Base-by-base conservation (phyloP, 164 flowering plant species). In the Chimonanthus praecox region DNA sequence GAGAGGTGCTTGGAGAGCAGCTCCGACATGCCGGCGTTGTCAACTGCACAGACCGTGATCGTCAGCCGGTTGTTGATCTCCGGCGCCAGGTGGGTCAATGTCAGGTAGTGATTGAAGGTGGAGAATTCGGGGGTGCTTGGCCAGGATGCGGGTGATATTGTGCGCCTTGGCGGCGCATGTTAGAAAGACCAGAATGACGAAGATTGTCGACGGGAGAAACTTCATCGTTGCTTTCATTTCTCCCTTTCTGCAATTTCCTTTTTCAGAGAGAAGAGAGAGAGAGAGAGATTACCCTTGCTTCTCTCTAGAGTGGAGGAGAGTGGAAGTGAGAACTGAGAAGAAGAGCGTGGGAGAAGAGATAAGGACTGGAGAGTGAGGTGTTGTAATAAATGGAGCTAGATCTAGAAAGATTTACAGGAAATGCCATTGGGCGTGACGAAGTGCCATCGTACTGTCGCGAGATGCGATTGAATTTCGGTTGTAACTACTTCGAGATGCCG, bases 101-200 rank as follows among this genome's bases (percentile, higher is more conserved):
- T 72, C 16, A 92, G 90, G 20, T 88, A 84, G 74, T 92, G 88
- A 47, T 84, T 85, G 48, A 92, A 64, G 58, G 91, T 78, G 83
- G 48, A 78, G 64, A 89, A 13, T 50, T 85, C 85, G 0, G 92
- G 92, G 81, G 54, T 83, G 82, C 65, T 90, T 92, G 49, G 88
- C 91, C 10, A 92, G 89, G 65, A 92, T 91, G 47, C 75, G 75
- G 7, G 98, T 94, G 81, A 94, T 88, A 80, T 92, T 92, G 89
- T 89, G 94, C 10, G 90, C 96, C 2, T 78, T 45, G 70, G 87
- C 16, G 74, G 84, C 45, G 77, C 75, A 10, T 64, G 70, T n/a
- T 69, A 68, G 70, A 2, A 51, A 68, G 13, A 33, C 33, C 33
- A 58, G 48, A 60, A 66, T 68, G 68, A 80, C 46, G 16, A 51